Evolutionary conservation across 2,329 filamentous ascomycete genomes (phyloP), one percentile per base, ranked within the genome.

Genomic region (Aspergillus pseudoviridinutans): DNA sequence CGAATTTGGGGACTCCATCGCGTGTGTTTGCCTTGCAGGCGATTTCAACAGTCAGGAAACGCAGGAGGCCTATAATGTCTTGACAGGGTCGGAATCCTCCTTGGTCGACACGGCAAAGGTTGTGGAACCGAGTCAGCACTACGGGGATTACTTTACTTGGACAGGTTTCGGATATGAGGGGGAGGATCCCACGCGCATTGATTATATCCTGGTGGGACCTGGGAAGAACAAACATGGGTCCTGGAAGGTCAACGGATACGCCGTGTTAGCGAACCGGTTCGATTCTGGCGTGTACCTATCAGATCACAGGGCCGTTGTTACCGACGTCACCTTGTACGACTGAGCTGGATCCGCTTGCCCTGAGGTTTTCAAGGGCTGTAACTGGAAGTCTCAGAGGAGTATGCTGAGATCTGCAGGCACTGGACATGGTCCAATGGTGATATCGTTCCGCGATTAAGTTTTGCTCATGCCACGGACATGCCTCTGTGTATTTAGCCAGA

Each of bases 291-390:
- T 85, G 2, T 82, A 76, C 62, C 76, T 72, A 55, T 84, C 81
- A 57, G 84, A 86, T 65, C 84, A 86, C 67, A 74, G 81, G 49
- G 80, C 79, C 49, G 83, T 86, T 4, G 78, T 85, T 49, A 80
- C 78, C 2, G 83, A 85, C 74, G 69, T 73, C 25, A 61, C 63
- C 4, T 61, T 76, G 51, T 49, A 49, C 53, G 44, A 50, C 28
- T 58, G 49, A 38, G 38, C 25, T 25, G 29, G 17, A 51, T 24
- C 14, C 6, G 20, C 24, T 47, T 47, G 20, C 12, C 24, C 17
- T 47, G 22, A 20, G 3, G 8, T 12, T 14, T 38, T 38, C 32
- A 38, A 38, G 14, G 14, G 32, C 32, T 38, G 14, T 6, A 38
- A 38, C 6, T 14, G 14, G 14, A 38, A 17, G 32, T 17, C 14